Conservation (phyloP, 2,329 filamentous ascomycete genomes). For the Pestalotiopsis sp. region DNA sequence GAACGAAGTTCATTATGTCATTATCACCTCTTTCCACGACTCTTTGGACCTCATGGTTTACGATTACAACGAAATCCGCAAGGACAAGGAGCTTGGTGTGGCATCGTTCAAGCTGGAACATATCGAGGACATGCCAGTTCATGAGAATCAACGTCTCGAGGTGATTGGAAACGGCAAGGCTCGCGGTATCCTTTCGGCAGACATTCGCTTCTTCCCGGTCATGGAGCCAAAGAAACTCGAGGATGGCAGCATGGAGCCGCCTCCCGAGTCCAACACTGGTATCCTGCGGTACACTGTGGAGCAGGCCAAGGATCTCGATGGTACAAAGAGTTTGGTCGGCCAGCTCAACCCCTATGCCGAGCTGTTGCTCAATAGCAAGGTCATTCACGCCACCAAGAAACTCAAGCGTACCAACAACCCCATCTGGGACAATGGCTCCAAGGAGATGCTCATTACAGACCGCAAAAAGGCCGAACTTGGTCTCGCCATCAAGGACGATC, state of each 20-base stretch:
- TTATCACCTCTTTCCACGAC: constrained; percentile 89
- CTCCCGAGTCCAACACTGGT: constrained; percentile 89
- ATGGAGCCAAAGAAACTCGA: constrained; percentile 71
- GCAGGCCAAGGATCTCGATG: constrained; percentile 94
- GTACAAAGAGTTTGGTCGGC: constrained; percentile 88
- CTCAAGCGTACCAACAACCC: constrained; percentile 97
- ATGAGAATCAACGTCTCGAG: constrained; percentile 85
- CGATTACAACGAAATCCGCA: constrained; percentile 94
- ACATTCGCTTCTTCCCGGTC: constrained; percentile 95
- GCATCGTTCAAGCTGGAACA: constrained; percentile 85
- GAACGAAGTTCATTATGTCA: constrained; percentile 96
- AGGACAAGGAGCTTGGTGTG: constrained; percentile 91
- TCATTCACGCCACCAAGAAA: constrained; percentile 86
- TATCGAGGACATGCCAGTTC: constrained; percentile 74
- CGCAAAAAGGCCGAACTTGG: constrained; percentile 88
- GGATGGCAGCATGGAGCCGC: constrained; percentile 77
- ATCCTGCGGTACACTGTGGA: constrained; percentile 93
- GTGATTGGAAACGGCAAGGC: constrained; percentile 82
- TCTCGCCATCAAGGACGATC: constrained; percentile 92
- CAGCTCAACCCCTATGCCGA: constrained; percentile 88
- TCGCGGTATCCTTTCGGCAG: constrained; percentile 77
- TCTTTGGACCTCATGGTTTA: constrained; percentile 81
- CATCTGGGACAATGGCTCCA: constrained; percentile 90
- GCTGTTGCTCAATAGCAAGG: constrained; percentile 88
- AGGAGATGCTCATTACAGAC: constrained; percentile 94